Evolutionary conservation across 1,284 basidiomycete genomes (phyloP).

Genomic region (Trametes versicolor): DNA sequence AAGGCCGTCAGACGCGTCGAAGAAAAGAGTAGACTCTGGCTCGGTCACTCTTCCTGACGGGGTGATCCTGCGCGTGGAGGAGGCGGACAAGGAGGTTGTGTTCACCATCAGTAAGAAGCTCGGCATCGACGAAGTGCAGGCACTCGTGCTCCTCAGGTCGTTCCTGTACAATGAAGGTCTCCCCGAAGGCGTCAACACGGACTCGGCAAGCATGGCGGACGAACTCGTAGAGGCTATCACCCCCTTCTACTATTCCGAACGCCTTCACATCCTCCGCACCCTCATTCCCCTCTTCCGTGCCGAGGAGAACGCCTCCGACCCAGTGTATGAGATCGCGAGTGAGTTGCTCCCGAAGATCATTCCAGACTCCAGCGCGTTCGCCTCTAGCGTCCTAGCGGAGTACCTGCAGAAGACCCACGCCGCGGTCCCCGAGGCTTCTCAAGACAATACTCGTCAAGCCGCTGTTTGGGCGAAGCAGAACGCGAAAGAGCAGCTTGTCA

Average conservation of each 20-base stretch:
- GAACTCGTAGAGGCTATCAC: slow-evolving; percentile 78
- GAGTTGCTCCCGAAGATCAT: slow-evolving; percentile 68
- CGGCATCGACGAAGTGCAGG: slow-evolving; percentile 80
- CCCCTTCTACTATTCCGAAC: slow-evolving; percentile 84
- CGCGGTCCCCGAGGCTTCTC: slow-evolving; percentile 60
- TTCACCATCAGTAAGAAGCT: slow-evolving; percentile 76
- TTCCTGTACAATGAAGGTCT: slow-evolving; percentile 85
- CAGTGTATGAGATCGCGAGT: slow-evolving; percentile 62
- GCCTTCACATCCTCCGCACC: slow-evolving; percentile 71
- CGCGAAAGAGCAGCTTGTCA: slow-evolving; percentile 78
- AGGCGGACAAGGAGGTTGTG: slow-evolving; percentile 73
- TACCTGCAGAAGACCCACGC: slow-evolving; percentile 65
- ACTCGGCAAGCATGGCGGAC: slow-evolving; percentile 58
- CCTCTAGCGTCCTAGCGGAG: slow-evolving; percentile 62
- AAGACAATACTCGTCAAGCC: slow-evolving; percentile 66
- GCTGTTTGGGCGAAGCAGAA: slow-evolving; percentile 84
- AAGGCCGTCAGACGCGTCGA: slow-evolving; percentile 71
- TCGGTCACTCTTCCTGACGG: slow-evolving; percentile 73
- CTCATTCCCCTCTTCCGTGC: slow-evolving; percentile 74
- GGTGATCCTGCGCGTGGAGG: slow-evolving; percentile 66
- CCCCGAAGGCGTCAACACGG: slow-evolving; percentile 56
- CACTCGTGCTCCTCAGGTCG: slow-evolving; percentile 75
- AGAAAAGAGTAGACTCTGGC: slow-evolving; percentile 70
- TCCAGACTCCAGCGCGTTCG: slow-evolving; percentile 68
- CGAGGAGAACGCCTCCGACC: slow-evolving; percentile 62